These are phyloP conservation scores for Castanea mollissima DNA, from an alignment of 306 rosid species.

Conservation along the genomic window DNA sequence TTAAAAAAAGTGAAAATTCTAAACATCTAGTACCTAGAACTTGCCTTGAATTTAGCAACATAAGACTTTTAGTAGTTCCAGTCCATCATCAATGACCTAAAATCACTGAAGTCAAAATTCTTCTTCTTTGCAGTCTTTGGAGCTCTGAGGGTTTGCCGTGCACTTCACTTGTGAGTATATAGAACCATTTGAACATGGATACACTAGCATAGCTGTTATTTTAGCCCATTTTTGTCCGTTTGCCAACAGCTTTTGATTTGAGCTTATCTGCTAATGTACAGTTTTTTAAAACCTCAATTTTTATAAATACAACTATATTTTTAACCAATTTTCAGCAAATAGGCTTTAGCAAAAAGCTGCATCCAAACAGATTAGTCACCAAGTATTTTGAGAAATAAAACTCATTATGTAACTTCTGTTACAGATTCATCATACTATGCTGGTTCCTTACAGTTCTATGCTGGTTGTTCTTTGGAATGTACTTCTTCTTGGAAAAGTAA, in stretches of 20 bases:
- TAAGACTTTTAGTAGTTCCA: not conserved
- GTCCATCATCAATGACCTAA: not conserved
- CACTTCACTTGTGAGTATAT: conserved; percentile 49
- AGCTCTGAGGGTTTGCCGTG: conserved; percentile 35
- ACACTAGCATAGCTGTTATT: not conserved
- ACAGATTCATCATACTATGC: conserved; percentile 56
- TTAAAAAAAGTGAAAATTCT: not conserved
- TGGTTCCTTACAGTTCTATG: conserved; percentile 63
- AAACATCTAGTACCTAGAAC: not conserved
- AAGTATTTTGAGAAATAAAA: not conserved
- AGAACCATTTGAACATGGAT: conserved; percentile 5
- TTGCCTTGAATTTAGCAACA: not conserved
- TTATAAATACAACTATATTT: too few species aligned
- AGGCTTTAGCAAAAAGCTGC: too few species aligned
- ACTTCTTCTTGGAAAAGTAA: conserved; percentile 62
- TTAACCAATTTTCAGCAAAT: too few species aligned
- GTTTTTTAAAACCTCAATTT: too few species aligned
- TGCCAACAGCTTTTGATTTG: too few species aligned
- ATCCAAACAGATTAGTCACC: not conserved
- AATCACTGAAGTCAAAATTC: conserved; percentile 24
- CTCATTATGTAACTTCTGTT: conserved; percentile 1
- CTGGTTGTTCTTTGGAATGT: conserved; percentile 68
- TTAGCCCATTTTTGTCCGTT: too few species aligned
- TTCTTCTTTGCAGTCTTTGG: conserved; percentile 48
- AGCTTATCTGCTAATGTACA: too few species aligned